Evolutionary conservation across 768 basidiomycete species (phyloP).

Genomic region (Pleurotus sapidus): DNA sequence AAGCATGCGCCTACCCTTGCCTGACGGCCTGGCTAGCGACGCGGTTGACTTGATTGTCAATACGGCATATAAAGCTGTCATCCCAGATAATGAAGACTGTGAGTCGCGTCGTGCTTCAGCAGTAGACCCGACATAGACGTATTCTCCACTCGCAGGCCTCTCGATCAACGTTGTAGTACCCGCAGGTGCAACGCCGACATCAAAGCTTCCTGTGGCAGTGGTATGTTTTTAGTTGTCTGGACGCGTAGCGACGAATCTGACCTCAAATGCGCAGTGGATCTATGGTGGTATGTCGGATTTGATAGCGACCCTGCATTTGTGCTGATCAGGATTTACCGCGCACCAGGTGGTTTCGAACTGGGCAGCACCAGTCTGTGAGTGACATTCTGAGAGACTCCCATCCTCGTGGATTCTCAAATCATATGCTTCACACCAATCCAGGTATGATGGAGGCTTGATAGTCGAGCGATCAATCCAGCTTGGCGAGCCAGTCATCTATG

Average conservation of each 20-base stretch:
- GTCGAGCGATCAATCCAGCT: conserved; percentile 42
- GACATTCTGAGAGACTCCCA: neutral
- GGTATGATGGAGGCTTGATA: conserved; percentile 41
- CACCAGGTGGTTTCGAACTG: conserved; percentile 38
- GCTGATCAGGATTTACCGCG: neutral
- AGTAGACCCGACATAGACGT: neutral
- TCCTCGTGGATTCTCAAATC: neutral
- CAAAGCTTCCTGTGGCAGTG: conserved; percentile 51
- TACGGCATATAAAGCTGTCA: conserved; percentile 22
- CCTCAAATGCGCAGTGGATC: conserved; percentile 38
- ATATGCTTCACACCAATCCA: conserved; percentile 9
- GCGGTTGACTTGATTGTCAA: conserved; percentile 30
- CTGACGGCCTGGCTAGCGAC: conserved; percentile 29
- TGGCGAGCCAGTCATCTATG: conserved; percentile 44
- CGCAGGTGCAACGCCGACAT: conserved; percentile 29
- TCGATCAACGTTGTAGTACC: conserved; percentile 49
- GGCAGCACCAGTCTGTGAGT: conserved; percentile 33
- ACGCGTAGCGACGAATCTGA: too few species aligned
- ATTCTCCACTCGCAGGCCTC: too few species aligned
- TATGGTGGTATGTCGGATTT: conserved; percentile 34
- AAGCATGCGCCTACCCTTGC: conserved; percentile 28
- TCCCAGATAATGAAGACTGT: conserved; percentile 46
- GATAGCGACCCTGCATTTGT: too few species aligned
- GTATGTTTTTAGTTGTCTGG: conserved; percentile 20
- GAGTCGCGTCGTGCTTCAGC: conserved; percentile 10